Conservation (phyloP, 2,329 filamentous ascomycete genomes). For the Cladophialophora carrionii region DNA sequence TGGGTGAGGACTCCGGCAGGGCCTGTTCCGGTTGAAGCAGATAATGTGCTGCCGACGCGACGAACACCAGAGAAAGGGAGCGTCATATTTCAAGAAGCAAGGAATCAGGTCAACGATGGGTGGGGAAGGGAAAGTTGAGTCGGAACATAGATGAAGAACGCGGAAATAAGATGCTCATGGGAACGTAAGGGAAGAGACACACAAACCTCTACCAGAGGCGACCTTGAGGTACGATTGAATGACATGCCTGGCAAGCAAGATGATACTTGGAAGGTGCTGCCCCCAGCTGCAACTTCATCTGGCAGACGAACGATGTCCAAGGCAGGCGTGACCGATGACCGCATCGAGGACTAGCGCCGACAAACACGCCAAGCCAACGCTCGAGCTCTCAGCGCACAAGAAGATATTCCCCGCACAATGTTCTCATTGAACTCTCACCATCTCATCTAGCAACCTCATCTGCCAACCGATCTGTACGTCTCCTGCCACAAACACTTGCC, state of each 20-base stretch:
- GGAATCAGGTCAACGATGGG: neutral
- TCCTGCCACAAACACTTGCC: neutral
- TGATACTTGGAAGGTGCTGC: neutral
- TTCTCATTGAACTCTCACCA: conserved; percentile 18
- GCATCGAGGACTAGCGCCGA: conserved; percentile 15
- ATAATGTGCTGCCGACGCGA: conserved; percentile 17
- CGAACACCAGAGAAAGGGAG: conserved; percentile 28
- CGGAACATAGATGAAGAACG: neutral
- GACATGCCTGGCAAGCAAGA: neutral
- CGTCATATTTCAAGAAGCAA: conserved; percentile 13
- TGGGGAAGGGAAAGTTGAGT: neutral
- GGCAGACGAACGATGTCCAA: neutral
- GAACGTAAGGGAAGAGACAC: neutral
- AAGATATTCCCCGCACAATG: conserved; percentile 13
- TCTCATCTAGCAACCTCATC: conserved; percentile 35
- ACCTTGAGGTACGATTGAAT: neutral
- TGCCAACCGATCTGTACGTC: conserved; percentile 28
- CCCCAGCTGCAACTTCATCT: neutral
- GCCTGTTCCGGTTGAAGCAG: conserved; percentile 15
- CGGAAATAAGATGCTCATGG: neutral
- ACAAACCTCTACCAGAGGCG: neutral
- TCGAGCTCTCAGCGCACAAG: conserved; percentile 22
- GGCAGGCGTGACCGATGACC: conserved; percentile 6
- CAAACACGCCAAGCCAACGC: conserved; percentile 27
- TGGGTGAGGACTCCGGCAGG: conserved; percentile 28